Conservation (phyloP, 2,329 filamentous ascomycete species). For the Macroventuria anomochaeta region DNA sequence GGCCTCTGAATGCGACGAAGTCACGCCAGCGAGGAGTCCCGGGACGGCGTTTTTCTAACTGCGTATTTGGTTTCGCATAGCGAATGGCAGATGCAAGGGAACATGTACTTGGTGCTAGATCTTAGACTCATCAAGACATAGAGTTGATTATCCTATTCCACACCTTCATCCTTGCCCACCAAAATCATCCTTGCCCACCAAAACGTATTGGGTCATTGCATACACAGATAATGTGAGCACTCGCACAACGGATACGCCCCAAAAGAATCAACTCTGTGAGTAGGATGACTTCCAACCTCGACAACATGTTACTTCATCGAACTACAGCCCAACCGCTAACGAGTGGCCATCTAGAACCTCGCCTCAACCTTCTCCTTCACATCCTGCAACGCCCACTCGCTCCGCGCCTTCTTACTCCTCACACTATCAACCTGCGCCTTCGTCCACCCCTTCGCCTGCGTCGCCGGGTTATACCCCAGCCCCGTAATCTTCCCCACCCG, state of each 20-base stretch:
- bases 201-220: neutral
- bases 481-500: constrained; percentile 70
- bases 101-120: constrained; percentile 24
- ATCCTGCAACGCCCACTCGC: constrained; percentile 80
- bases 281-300: too few species aligned
- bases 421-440: constrained; percentile 71
- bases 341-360: constrained; percentile 62
- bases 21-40: neutral
- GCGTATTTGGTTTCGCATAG: neutral
- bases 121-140: constrained; percentile 30
- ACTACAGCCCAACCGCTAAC: neutral
- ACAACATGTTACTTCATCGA: neutral
- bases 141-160: neutral
- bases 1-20: too few species aligned
- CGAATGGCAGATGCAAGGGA: neutral
- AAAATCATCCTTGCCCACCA: too few species aligned
- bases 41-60: neutral
- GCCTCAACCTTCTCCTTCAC: constrained; percentile 75
- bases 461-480: constrained; percentile 90
- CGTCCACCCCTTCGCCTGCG: constrained; percentile 88
- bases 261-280: too few species aligned
- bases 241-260: too few species aligned
- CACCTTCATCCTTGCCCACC: too few species aligned
- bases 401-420: constrained; percentile 71
- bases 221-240: too few species aligned